These are phyloP conservation scores for Phyllosticta citribraziliensis DNA, from an alignment of 2,329 filamentous ascomycete genomes.

Conservation along the genomic window DNA sequence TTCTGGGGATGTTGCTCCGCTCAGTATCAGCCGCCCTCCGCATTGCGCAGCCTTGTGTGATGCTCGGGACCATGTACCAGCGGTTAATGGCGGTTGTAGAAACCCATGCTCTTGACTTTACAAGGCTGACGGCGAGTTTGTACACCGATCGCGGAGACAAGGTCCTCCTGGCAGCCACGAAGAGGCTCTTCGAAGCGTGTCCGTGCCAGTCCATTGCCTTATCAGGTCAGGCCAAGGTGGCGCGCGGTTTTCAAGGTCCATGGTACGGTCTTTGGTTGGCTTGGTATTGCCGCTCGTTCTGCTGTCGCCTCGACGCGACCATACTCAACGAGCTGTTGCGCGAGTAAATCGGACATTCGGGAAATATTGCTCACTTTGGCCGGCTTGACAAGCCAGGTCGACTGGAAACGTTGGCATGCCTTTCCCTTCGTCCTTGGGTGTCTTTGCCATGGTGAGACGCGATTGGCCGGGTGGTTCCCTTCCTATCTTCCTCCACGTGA, in stretches of 20 bases:
- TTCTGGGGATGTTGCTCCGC: background rate
- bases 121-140: background rate
- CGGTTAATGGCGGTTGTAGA: background rate
- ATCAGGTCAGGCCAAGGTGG: background rate
- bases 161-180: background rate
- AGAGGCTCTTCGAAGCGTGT: background rate
- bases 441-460: background rate
- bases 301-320: background rate
- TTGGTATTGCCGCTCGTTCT: background rate
- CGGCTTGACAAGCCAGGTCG: background rate
- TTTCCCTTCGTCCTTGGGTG: background rate
- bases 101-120: background rate
- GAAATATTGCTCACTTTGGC: background rate
- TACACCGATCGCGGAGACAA: background rate
- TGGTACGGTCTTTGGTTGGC: background rate
- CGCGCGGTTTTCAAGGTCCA: background rate
- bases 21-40: background rate
- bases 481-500: background rate
- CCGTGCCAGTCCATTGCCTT: background rate
- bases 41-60: background rate
- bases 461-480: background rate
- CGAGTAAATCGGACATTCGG: background rate
- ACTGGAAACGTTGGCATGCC: background rate
- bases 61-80: background rate
- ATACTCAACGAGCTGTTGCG: background rate